These are phyloP conservation scores for Boletellus deceptivus DNA, from an alignment of 1,284 basidiomycete species.

Conservation along the genomic window DNA sequence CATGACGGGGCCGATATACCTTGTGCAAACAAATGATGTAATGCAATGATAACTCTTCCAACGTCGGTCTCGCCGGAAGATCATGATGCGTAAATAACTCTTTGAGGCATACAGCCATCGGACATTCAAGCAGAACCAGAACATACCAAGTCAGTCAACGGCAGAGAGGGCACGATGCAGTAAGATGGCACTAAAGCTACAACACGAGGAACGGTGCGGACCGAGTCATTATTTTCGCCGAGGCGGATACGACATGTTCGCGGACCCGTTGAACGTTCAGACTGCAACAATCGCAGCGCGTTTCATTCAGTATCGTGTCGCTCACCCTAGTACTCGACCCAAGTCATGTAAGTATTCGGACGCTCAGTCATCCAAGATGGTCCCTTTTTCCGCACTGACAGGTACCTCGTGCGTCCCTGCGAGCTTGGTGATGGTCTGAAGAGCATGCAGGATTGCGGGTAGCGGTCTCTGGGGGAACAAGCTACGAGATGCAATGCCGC, in stretches of 20 bases:
- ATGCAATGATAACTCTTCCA: background rate
- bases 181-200: too few species aligned
- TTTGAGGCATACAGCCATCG: too few species aligned
- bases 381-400: background rate
- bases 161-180: background rate
- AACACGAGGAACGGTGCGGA: too few species aligned
- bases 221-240: too few species aligned
- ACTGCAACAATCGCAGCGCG: too few species aligned
- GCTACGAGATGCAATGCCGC: conserved; percentile 28
- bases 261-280: too few species aligned
- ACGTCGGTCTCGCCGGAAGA: too few species aligned
- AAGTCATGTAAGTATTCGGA: background rate
- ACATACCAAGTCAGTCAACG: background rate
- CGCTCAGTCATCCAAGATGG: too few species aligned
- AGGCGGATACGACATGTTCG: too few species aligned
- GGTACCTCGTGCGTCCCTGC: background rate
- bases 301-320: too few species aligned
- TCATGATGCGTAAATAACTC: too few species aligned
- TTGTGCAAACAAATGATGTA: conserved; percentile 1
- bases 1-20: conserved; percentile 1
- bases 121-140: background rate
- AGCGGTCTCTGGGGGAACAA: background rate
- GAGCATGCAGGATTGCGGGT: conserved; percentile 4
- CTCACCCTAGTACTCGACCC: background rate
- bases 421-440: background rate